Percentiles rank a stretch among this genome's conserved stretches.
Conservation (phyloP, 169 alveolate genomes). For the Babesia ovata region DNA sequence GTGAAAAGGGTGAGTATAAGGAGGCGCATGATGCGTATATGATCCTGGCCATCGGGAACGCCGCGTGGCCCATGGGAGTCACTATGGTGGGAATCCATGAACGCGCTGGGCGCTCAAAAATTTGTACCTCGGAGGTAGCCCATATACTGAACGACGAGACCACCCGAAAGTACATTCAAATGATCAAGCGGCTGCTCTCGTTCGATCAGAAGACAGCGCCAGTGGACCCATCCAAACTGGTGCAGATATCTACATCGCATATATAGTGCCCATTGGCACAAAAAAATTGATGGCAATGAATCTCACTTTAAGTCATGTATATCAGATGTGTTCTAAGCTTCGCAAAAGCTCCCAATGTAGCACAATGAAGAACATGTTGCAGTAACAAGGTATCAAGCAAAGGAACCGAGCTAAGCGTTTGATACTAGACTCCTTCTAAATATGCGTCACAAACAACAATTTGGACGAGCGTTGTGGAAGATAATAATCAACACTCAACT, state of each 20-base stretch:
- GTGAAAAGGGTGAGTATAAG: constrained; percentile 27
- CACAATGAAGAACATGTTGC: too few species aligned
- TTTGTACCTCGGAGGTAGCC: constrained; percentile 87
- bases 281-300: too few species aligned
- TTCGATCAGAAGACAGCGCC: constrained; percentile 24
- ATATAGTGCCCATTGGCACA: neutral
- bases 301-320: too few species aligned
- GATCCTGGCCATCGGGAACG: constrained; percentile 91
- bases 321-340: too few species aligned
- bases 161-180: constrained; percentile 87
- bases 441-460: too few species aligned
- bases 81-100: constrained; percentile 95
- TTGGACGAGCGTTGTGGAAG: too few species aligned
- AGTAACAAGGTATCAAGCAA: too few species aligned
- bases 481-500: too few species aligned
- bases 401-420: too few species aligned
- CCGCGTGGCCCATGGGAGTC: constrained; percentile 97
- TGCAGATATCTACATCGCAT: constrained; percentile 49
- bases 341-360: too few species aligned
- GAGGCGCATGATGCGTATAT: constrained; percentile 71
- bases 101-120: constrained; percentile 90
- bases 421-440: too few species aligned
- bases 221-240: constrained; percentile 35
- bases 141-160: constrained; percentile 92
- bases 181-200: constrained; percentile 82